Base-by-base conservation (phyloP, 2,329 filamentous ascomycete genomes). In the Ceratocystiopsis brevicomis region DNA sequence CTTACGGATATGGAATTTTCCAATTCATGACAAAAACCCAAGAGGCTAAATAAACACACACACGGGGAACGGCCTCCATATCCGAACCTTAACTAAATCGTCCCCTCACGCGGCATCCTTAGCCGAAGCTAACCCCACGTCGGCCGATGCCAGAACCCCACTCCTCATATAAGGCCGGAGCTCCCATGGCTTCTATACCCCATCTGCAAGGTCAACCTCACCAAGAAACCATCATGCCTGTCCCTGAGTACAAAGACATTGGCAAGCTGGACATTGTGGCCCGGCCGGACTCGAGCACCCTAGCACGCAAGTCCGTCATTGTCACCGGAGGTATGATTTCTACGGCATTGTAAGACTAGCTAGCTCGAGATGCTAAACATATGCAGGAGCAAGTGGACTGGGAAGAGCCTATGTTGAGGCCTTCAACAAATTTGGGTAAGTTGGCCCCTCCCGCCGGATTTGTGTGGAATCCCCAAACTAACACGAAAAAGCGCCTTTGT, bases 261-360 rank as follows among this genome's bases (percentile, higher is more conserved):
- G 39, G 42, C 2, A 6, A 14, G 15, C n/a, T 38, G n/a, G 14
- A 15, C 3, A 38, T 45, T 14, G 17, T 36, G 2, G 25, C 40
- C 5, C 38, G 43, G 38, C 35, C 33, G n/a, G 58, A 35, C 48
- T 65, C 32, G 14, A n/a, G 25, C 4, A 16, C 6, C 30, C 40
- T 47, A 10, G 53, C 51, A 4, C 64, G 61, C 25, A 69, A 67
- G 48, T 64, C 61, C 1, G 63, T 66, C 19, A 57, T 69, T 18
- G 58, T 68, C 15, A 68, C 65, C 1, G 64, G 65, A n/a, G 66
- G 25, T 30, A 11, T 30, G 25, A 10, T 30, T 30, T 30, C 25
- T 6, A 6, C 19, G 6, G 6, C 19, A 21, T 6, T 6, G 19
- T 21, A 21, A 6, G 19, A 30, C 25, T 2, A 30, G 25, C 6